Evolutionary conservation across 768 basidiomycete species (phyloP).

Genomic region (Termitomyces sp.): DNA sequence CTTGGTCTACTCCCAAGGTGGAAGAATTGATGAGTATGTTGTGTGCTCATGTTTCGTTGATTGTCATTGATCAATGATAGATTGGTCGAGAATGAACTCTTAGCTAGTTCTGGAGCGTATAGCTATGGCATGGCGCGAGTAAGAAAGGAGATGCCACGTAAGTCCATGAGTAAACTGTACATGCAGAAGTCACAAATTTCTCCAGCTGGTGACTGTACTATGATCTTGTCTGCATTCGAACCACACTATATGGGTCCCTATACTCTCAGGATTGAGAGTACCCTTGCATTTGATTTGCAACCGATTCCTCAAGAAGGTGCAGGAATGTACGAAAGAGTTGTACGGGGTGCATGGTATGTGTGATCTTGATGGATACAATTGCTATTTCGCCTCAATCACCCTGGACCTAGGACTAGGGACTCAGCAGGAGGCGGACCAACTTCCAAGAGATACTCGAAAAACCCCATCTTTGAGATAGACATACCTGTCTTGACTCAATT

Average conservation of each 20-base stretch:
- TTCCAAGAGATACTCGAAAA: slow-evolving; percentile 55
- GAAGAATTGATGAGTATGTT: slow-evolving; percentile 70
- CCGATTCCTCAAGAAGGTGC: slow-evolving; percentile 83
- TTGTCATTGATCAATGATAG: slow-evolving; percentile 21
- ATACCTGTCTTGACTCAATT: slow-evolving; percentile 48
- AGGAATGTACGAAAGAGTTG: slow-evolving; percentile 74
- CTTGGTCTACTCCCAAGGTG: slow-evolving; percentile 69
- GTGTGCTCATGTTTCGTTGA: background rate
- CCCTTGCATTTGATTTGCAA: slow-evolving; percentile 53
- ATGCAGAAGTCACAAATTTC: background rate
- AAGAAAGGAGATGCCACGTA: slow-evolving; percentile 50
- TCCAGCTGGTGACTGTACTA: slow-evolving; percentile 72
- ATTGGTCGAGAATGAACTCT: slow-evolving; percentile 61
- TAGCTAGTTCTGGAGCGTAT: slow-evolving; percentile 75
- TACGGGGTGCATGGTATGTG: slow-evolving; percentile 69
- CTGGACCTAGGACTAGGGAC: slow-evolving; percentile 38
- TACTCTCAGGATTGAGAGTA: slow-evolving; percentile 58
- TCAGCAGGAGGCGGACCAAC: slow-evolving; percentile 69
- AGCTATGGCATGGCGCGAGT: slow-evolving; percentile 67
- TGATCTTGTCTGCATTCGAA: slow-evolving; percentile 85
- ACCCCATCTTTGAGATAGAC: slow-evolving; percentile 64
- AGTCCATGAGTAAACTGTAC: slow-evolving; percentile 7
- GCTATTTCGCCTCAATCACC: background rate
- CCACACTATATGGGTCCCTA: slow-evolving; percentile 64
- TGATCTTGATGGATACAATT: background rate